phyloP scores from a whole-genome alignment of 441 rosid species.

The Erodium moschatum region DNA sequence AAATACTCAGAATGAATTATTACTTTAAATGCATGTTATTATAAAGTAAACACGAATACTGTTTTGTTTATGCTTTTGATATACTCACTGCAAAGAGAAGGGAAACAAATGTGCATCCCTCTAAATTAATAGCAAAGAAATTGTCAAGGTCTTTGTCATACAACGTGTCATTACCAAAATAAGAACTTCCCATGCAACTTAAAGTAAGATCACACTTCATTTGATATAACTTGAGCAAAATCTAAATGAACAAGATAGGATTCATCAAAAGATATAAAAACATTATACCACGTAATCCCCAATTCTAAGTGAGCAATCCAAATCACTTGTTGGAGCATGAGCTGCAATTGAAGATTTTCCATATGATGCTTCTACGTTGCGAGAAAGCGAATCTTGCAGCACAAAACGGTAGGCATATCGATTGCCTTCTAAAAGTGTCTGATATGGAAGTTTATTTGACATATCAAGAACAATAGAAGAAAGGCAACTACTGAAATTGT shows the following conservation, averaged over 20 bases:
- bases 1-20: not conserved
- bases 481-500: constrained; percentile 41
- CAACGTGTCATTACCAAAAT: not conserved
- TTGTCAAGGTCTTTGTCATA: not conserved
- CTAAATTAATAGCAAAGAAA: not conserved
- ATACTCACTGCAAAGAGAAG: not conserved
- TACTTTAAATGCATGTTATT: not conserved
- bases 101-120: not conserved
- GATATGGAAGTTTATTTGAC: constrained; percentile 36
- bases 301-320: constrained; percentile 53
- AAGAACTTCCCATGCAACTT: constrained; percentile 6
- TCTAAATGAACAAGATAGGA: not conserved
- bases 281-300: constrained; percentile 85
- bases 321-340: constrained; percentile 34
- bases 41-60: not conserved
- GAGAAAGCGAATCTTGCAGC: constrained; percentile 31
- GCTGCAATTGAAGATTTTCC: constrained; percentile 30
- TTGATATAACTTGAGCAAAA: not conserved
- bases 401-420: constrained; percentile 70
- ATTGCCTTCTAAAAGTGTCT: constrained; percentile 39
- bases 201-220: not conserved
- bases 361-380: constrained; percentile 26
- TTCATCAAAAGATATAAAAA: not conserved
- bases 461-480: constrained; percentile 75
- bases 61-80: not conserved